Evolutionary conservation across 495 filamentous ascomycete genomes (phyloP), one percentile per base, ranked within the genome.

Genomic region (Bathelium albidoporum): DNA sequence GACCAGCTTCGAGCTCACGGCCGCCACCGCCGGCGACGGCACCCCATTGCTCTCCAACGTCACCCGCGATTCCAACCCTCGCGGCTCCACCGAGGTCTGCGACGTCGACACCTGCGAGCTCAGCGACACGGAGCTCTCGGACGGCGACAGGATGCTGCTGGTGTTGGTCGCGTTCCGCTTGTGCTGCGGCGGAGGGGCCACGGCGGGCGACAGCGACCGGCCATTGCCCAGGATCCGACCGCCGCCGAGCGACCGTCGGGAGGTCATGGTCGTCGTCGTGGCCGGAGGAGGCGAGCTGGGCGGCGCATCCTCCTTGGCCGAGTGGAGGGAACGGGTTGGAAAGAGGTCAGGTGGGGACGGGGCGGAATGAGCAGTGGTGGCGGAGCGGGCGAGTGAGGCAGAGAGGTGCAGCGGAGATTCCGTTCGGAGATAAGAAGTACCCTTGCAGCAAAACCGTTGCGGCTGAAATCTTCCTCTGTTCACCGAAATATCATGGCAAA

Each of bases 211-310:
- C 68, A 93, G 83, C 67, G 84, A 80, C 73, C 86, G 88, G 63
- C 89, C 89, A 77, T 82, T 91, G 64, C 91, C 91, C 67, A 97
- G 78, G 69, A 97, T 84, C 78, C 91, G 84, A 71, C 91, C 91
- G 75, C 91, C 89, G 69, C 91, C 91, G 69, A 95, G 84, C 58
- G 71, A 72, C 79, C 86, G 90, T 76, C 89, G 85, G 75, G 84
- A 79, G 71, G 89, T 87, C 89, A 93, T 94, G 63, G 65, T 73
- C 60, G 18, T 62, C 22, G 36, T 20, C 39, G 45, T n/a, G n/a
- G n/a, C n/a, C n/a, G n/a, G n/a, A n/a, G n/a, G n/a, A 52, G 44
- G n/a, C 61, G 34, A 63, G 29, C 7, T 20, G 7, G 0, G 49
- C 49, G 49, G 61, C 31, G 61, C 58, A 60, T n/a, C n/a, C n/a